A percentile compares a stretch with the other conserved stretches of the same genome.
These are phyloP conservation scores for Serendipita vermifera DNA, from an alignment of 768 basidiomycete genomes.

Conservation along the genomic window DNA sequence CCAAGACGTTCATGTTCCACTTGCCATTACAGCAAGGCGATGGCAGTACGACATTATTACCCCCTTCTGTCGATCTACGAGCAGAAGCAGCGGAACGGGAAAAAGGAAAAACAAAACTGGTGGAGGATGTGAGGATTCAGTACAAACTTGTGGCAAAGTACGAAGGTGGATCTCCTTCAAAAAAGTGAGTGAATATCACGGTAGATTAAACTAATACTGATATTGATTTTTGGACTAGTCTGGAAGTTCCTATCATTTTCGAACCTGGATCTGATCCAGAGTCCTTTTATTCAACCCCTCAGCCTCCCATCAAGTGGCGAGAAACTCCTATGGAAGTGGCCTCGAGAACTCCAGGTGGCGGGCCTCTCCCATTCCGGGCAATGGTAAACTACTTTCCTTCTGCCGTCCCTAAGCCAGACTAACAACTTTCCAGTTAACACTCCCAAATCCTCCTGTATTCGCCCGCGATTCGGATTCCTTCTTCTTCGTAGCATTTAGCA, in stretches of 20 bases:
- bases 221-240: background rate
- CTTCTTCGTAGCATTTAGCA: background rate
- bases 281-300: background rate
- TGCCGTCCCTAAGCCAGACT: too few relatives aligned
- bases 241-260: conserved; percentile 1
- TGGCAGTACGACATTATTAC: background rate
- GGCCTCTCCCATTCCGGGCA: background rate
- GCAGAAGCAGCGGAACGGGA: background rate
- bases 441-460: background rate
- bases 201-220: background rate
- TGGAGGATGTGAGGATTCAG: background rate
- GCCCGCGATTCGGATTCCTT: background rate
- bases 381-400: too few relatives aligned
- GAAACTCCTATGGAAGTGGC: background rate
- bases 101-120: background rate
- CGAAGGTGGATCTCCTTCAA: background rate
- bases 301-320: conserved; percentile 1
- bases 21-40: background rate
- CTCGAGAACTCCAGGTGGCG: background rate
- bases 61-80: background rate
- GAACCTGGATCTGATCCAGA: conserved; percentile 1
- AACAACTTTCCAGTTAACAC: background rate
- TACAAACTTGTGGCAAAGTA: background rate
- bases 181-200: conserved; percentile 1
- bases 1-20: background rate